Evolutionary conservation across 116 monocot species (phyloP).

Genomic region (Zostera marina): DNA sequence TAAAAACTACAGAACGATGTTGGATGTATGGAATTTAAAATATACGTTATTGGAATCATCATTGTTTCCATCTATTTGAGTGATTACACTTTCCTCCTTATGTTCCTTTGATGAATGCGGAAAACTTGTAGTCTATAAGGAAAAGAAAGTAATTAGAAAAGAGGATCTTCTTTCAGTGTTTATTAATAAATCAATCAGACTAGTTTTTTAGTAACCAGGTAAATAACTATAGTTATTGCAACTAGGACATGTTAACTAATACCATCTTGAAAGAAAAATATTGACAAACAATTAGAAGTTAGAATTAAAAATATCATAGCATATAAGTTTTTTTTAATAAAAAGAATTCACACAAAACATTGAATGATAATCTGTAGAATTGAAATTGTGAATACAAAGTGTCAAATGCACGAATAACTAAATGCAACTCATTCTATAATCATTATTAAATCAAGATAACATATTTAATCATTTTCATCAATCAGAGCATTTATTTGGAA

Average conservation of each 20-base stretch:
- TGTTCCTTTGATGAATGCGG: constrained; percentile 2
- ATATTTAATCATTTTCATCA: no score
- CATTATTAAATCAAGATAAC: no score
- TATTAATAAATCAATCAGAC: not conserved
- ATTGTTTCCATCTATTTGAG: constrained; percentile 44
- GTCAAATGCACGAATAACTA: no score
- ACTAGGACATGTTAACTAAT: not conserved
- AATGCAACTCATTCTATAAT: no score
- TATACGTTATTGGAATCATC: constrained; percentile 86
- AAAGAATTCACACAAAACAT: no score
- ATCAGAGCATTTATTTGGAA: no score
- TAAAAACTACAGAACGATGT: not conserved
- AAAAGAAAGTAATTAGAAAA: not conserved
- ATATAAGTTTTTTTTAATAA: no score
- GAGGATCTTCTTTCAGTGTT: not conserved
- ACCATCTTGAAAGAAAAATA: not conserved
- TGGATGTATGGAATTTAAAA: not conserved
- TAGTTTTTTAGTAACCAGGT: no score
- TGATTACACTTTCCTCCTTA: not conserved
- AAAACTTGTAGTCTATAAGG: not conserved
- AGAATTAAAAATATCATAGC: not conserved
- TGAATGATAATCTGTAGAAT: no score
- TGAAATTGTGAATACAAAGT: no score
- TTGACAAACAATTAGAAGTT: not conserved
- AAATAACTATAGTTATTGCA: no score